Evolutionary conservation across 106 monocot species (phyloP), one percentile per base, ranked within the genome.

Genomic region (Acorus gramineus): DNA sequence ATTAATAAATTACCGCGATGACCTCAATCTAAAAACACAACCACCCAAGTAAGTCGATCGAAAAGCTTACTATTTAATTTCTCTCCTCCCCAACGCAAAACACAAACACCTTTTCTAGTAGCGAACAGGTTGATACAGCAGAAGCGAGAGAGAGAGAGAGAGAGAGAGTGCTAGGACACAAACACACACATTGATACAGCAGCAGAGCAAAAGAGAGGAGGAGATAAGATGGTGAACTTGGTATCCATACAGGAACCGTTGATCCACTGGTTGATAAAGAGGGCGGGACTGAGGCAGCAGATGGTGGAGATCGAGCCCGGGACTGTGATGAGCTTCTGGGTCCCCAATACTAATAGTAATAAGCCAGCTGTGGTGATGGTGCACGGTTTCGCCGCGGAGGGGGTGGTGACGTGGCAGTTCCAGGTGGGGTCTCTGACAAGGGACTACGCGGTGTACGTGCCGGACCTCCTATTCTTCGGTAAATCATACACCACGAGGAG

Each of bases 371-470:
- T 95, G 8, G 80, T 95, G 11, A 79, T 95, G 42, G 72, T 95
- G 57, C 94, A 95, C 52, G 94, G 94, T 4, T 95, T 95, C 58
- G 94, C 94, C 0, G 78, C 84, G 0, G 94, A 95, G 64, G 94
- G 95, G 12, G 71, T 90, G 14, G 70, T 85, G 7, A 95, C 90
- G 0, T 95, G 90, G 95, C 86, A 90, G 57, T 85, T 95, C 68
- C 90, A 95, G 66, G 55, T 87, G 5, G 80, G 85, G 0, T 14
- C 65, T 3, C 57, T 86, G 4, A 63, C 82, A 2, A 68, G 68
- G 47, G 50, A 59, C 14, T 86, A 86, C 62, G 76, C 73, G 9
- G 77, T 95, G 13, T 90, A 95, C 76, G 81, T 95, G 43, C 90
- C 95, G 3, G 94, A 95, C 74, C 69, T 95, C 49, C 69, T 95